These are phyloP conservation scores for Penicillium fuscoglaucum DNA, from an alignment of 2,329 filamentous ascomycete genomes.

Conservation along the genomic window DNA sequence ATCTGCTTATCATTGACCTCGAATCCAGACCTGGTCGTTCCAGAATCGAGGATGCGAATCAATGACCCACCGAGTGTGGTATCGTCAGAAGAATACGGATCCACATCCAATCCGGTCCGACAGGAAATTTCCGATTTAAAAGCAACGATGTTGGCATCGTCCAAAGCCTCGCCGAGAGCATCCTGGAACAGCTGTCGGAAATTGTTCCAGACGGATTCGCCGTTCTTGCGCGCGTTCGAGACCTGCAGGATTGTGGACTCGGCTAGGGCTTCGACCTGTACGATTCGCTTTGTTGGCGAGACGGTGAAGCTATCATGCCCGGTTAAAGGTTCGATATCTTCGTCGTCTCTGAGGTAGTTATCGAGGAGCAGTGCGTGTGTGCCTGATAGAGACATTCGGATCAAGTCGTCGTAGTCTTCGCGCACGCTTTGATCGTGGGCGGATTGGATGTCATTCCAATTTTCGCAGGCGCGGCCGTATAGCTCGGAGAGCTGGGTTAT, in stretches of 20 bases:
- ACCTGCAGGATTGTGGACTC: constrained; percentile 60
- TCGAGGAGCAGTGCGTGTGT: constrained; percentile 77
- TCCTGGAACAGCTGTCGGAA: constrained; percentile 34
- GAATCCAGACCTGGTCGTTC: constrained; percentile 28
- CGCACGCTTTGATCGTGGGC: constrained; percentile 51
- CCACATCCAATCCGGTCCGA: constrained; percentile 68
- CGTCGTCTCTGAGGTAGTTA: constrained; percentile 64
- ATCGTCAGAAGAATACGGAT: constrained; percentile 49
- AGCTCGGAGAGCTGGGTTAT: constrained; percentile 66
- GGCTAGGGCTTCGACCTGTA: constrained; percentile 74
- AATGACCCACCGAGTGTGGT: constrained; percentile 34
- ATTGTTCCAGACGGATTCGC: constrained; percentile 26
- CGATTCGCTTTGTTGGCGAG: constrained; percentile 68
- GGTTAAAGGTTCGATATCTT: constrained; percentile 56
- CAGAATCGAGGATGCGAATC: constrained; percentile 28
- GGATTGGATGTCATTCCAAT: constrained; percentile 59
- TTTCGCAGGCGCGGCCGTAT: constrained; percentile 60
- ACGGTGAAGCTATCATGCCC: constrained; percentile 68
- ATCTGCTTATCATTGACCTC: constrained; percentile 62
- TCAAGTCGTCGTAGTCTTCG: constrained; percentile 57
- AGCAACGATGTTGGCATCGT: constrained; percentile 67
- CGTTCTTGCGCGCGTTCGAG: constrained; percentile 35
- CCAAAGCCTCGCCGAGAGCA: constrained; percentile 58
- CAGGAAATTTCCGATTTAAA: constrained; percentile 88
- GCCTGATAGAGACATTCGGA: constrained; percentile 65